Percentiles rank a stretch among this genome's conserved stretches.
These are phyloP conservation scores for Boletus mariae DNA, from an alignment of 1,284 basidiomycete species.

Conservation along the genomic window DNA sequence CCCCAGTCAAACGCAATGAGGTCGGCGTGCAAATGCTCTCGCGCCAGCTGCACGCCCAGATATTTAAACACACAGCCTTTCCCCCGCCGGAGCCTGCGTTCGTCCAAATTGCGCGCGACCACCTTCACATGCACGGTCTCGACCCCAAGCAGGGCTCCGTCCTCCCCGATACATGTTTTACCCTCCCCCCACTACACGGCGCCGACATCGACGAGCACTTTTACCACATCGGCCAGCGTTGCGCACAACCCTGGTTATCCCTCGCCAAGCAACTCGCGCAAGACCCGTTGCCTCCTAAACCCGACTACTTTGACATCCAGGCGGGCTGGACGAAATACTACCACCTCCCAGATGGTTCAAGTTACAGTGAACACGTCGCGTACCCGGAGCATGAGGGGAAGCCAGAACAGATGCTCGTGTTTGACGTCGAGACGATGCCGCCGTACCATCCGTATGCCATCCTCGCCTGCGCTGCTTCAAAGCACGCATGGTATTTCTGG, in stretches of 20 bases:
- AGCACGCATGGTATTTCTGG: slow-evolving; percentile 93
- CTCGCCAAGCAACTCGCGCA: slow-evolving; percentile 67
- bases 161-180: slow-evolving; percentile 76
- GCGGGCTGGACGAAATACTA: slow-evolving; percentile 93
- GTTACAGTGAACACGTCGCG: slow-evolving; percentile 60
- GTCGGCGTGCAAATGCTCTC: slow-evolving; percentile 93
- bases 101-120: slow-evolving; percentile 74
- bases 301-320: slow-evolving; percentile 70
- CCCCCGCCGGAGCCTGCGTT: slow-evolving; percentile 60
- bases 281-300: slow-evolving; percentile 57
- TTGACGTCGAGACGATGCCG: slow-evolving; percentile 95
- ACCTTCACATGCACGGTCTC: slow-evolving; percentile 78
- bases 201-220: slow-evolving; percentile 87
- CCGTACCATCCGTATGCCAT: slow-evolving; percentile 78
- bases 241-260: slow-evolving; percentile 79
- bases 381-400: slow-evolving; percentile 57
- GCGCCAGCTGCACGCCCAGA: slow-evolving; percentile 72
- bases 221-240: slow-evolving; percentile 68
- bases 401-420: slow-evolving; percentile 75
- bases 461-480: slow-evolving; percentile 86
- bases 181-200: slow-evolving; percentile 84
- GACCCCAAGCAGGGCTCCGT: slow-evolving; percentile 79
- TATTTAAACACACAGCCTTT: slow-evolving; percentile 74
- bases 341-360: slow-evolving; percentile 59
- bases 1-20: slow-evolving; percentile 72